Evolutionary conservation across 75 land plant genomes (phyloP).

Genomic region (Cryptomeria japonica): DNA sequence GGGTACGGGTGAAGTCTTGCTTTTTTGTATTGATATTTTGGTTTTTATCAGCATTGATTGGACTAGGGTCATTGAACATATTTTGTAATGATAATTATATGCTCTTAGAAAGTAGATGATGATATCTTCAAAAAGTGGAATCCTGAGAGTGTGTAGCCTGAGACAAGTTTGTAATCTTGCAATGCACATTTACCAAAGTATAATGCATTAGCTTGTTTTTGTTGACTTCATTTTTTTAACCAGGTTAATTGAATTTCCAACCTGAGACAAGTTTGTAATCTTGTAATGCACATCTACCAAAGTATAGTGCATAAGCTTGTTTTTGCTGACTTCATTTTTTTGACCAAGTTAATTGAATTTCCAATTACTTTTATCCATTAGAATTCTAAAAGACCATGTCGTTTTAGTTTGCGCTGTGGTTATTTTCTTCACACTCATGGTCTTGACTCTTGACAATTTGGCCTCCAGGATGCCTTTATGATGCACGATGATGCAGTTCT

Average conservation of each 20-base stretch:
- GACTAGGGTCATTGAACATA: neutral
- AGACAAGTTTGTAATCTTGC: neutral
- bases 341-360: neutral
- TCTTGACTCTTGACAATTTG: neutral
- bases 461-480: slow-evolving; percentile 93
- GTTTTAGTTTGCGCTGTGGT: neutral
- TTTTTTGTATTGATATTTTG: neutral
- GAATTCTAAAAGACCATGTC: neutral
- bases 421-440: slow-evolving; percentile 4
- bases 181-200: neutral
- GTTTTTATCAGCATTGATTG: neutral
- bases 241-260: neutral
- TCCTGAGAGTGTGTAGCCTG: neutral
- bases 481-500: slow-evolving; percentile 98
- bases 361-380: neutral
- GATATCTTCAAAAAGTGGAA: neutral
- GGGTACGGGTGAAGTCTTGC: neutral
- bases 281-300: neutral
- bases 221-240: neutral
- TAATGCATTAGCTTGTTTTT: neutral
- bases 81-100: neutral
- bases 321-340: neutral
- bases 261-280: neutral
- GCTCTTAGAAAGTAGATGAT: neutral
- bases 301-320: neutral